Conservation (phyloP, 176 grass and related monocot genomes). For the Paspalum notatum region DNA sequence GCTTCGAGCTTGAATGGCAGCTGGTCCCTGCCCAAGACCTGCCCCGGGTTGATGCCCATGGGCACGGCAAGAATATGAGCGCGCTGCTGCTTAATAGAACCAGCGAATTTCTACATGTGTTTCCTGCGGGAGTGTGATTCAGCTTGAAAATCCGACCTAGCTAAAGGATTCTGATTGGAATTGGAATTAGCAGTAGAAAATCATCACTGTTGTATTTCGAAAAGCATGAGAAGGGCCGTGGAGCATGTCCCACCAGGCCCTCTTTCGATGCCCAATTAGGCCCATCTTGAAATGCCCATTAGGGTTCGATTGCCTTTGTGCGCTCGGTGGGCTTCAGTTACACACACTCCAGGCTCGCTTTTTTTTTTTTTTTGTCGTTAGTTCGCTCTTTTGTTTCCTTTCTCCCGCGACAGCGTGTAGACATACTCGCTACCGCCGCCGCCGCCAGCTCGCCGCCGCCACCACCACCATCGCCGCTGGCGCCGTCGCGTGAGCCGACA, state of each 20-base stretch:
- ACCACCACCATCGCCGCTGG: constrained; percentile 31
- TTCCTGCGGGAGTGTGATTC: not conserved
- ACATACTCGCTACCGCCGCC: not conserved
- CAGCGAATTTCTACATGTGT: not conserved
- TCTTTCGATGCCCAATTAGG: constrained; percentile 16
- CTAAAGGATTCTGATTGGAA: not conserved
- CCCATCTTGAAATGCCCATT: constrained; percentile 27
- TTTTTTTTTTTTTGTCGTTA: not conserved
- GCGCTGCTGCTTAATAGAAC: not conserved
- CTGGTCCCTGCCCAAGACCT: not conserved
- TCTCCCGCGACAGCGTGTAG: constrained; percentile 38
- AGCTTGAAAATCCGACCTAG: not conserved
- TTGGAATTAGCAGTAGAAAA: not conserved
- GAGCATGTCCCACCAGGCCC: not conserved
- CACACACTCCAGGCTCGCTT: not conserved
- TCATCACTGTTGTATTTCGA: not conserved
- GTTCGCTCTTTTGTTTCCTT: constrained; percentile 27
- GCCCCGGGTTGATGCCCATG: not conserved
- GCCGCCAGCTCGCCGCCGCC: constrained; percentile 23
- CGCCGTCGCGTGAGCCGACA: not conserved
- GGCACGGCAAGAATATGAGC: not conserved
- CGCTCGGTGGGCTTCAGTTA: constrained; percentile 7
- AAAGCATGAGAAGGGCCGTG: not conserved
- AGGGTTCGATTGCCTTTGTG: constrained; percentile 34
- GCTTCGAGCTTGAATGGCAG: not conserved